Conservation (phyloP, 2,329 filamentous ascomycete species). For the Xylariaceae sp. region DNA sequence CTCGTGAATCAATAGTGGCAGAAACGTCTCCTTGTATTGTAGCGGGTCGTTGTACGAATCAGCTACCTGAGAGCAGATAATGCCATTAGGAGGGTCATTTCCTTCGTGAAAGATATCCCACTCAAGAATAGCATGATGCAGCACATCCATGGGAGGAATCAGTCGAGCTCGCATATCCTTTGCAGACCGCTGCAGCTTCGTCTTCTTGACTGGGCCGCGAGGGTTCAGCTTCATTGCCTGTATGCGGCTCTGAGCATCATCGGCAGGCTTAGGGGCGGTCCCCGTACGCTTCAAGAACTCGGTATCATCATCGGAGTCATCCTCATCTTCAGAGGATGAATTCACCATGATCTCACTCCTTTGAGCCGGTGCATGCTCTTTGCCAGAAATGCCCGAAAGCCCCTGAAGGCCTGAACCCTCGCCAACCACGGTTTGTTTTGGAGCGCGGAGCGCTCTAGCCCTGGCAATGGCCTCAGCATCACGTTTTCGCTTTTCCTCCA, state of each 20-base stretch:
- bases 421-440: slow-evolving; percentile 54
- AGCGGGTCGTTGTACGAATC: slow-evolving; percentile 69
- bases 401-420: slow-evolving; percentile 74
- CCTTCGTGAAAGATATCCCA: slow-evolving; percentile 95
- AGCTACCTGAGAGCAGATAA: slow-evolving; percentile 69
- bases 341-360: slow-evolving; percentile 90
- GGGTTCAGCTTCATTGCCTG: slow-evolving; percentile 50
- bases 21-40: slow-evolving; percentile 84
- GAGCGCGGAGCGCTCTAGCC: slow-evolving; percentile 55
- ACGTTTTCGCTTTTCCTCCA: slow-evolving; percentile 66
- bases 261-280: slow-evolving; percentile 44
- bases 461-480: slow-evolving; percentile 67
- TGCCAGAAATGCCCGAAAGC: slow-evolving; percentile 64
- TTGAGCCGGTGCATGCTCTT: slow-evolving; percentile 63
- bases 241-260: slow-evolving; percentile 43
- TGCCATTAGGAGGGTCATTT: slow-evolving; percentile 74
- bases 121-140: slow-evolving; percentile 80
- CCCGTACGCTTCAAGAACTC: slow-evolving; percentile 45
- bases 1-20: slow-evolving; percentile 83
- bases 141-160: slow-evolving; percentile 76
- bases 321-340: slow-evolving; percentile 69
- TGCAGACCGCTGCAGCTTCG: slow-evolving; percentile 70
- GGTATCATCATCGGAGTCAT: slow-evolving; percentile 57
- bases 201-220: slow-evolving; percentile 75
- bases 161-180: slow-evolving; percentile 94